Percentiles rank a stretch among this genome's conserved stretches.
Evolutionary conservation across 1,284 basidiomycete genomes (phyloP).

Genomic region (Pterulicium gracile): DNA sequence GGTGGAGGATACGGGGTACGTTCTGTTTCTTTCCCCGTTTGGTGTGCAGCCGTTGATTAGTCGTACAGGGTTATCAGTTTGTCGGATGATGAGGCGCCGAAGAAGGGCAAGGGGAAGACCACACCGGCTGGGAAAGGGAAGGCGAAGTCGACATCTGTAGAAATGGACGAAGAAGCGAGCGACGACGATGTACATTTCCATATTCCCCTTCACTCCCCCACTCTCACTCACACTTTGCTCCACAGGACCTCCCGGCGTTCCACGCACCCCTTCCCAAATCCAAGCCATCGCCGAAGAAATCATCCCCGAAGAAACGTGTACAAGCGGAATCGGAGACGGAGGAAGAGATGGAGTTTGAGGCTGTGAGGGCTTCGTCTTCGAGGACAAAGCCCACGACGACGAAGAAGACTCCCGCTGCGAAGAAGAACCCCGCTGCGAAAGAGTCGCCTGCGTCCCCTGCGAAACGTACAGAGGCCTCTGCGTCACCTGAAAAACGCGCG

Average conservation of each 20-base stretch:
- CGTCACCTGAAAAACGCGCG: too few species aligned
- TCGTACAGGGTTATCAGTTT: neutral
- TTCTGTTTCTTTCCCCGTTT: neutral
- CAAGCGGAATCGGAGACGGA: neutral
- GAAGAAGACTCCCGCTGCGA: too few species aligned
- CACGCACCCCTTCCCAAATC: too few species aligned
- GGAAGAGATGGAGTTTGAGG: too few species aligned
- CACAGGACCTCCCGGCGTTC: too few species aligned
- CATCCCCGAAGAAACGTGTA: neutral
- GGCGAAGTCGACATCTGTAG: neutral
- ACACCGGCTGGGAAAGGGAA: conserved; percentile 4
- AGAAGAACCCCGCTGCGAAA: too few species aligned
- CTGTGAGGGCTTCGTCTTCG: neutral
- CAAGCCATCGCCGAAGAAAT: neutral
- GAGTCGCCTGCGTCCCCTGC: too few species aligned
- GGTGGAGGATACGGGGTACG: conserved; percentile 2
- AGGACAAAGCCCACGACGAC: too few species aligned
- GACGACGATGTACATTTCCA: too few species aligned
- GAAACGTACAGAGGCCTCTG: too few species aligned
- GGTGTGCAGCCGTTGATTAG: neutral
- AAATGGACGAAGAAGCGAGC: neutral
- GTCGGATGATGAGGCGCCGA: neutral
- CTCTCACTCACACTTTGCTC: too few species aligned
- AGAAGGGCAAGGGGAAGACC: neutral
- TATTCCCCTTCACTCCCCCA: too few species aligned